Base-by-base conservation (phyloP, 2,329 filamentous ascomycete species). In the Zasmidium citrigriseum region DNA sequence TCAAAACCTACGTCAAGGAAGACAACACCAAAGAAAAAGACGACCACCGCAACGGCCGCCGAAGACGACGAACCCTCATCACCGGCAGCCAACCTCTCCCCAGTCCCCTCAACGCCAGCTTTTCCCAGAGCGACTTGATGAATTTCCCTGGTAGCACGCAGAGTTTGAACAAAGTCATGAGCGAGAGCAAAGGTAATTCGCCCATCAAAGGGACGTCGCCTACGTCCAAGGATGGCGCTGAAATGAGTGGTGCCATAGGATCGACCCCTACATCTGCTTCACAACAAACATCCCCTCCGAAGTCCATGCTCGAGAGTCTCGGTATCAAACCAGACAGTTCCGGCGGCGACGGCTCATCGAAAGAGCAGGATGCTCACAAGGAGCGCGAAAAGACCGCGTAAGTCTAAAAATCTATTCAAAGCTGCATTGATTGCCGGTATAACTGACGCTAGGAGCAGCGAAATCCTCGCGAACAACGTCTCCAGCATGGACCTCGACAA, bases 61-160 rank as follows among this genome's bases (percentile, higher is more conserved):
- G 95, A 75, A 86, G 95, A 75, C 85, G 95, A 75, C 85, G 95
- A 70, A 99, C 95, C 1, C 84, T 99, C 60, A 98, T 99, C 73
- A 98, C 95, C 1, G 95, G 95, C 73, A 97, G 92, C 72, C 95
- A 99, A 77, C 95, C 95, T 58, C 81, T 99, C 63, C 95, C 95
- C 4, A 97, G 93, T 70, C 95, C 95, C 7, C 84, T 99, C 63
- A 96, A 97, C 75, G 89, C 93, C 54, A 93, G 84, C 72, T 99
- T 98, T 77, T 92, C 87, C 73, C 87, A 90, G 65, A 80, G 83
- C 67, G 92, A 95, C 69, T 80, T 93, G 55, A 75, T 81, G 58
- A 82, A 81, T 63, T 83, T 83, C 72, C 80, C 80, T 21, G 81
- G 82, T 51, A 80, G 77, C 71, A 80, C 90, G 4, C 81, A 87